Evolutionary conservation across 2,329 filamentous ascomycete species (phyloP).

Genomic region (Sporothrix brasiliensis): DNA sequence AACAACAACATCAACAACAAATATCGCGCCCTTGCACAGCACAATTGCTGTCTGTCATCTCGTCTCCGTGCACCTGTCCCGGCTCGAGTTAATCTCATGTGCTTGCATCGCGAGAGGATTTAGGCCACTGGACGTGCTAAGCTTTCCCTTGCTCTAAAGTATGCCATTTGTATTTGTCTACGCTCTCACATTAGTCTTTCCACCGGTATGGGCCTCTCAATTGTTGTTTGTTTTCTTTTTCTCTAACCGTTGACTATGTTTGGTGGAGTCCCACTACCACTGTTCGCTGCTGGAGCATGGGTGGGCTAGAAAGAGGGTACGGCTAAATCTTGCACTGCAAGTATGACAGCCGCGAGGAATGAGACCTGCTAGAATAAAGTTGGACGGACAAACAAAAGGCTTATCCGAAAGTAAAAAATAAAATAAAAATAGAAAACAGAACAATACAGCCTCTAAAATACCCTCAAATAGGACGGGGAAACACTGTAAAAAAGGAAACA

Average conservation of each 20-base stretch:
- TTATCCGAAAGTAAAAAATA: too few species aligned
- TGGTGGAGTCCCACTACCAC: background rate
- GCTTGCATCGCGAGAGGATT: too few species aligned
- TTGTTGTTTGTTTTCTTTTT: conserved; percentile 14
- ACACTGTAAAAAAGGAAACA: background rate
- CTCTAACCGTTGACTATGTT: background rate
- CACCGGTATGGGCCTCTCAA: background rate
- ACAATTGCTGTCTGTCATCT: background rate
- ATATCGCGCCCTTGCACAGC: background rate
- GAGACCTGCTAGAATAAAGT: conserved; percentile 16
- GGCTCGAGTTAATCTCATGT: background rate
- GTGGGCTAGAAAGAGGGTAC: background rate
- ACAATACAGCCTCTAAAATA: background rate
- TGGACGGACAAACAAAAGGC: conserved; percentile 2
- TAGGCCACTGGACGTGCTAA: background rate
- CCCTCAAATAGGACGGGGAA: background rate
- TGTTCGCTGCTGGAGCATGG: background rate
- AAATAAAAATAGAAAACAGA: background rate
- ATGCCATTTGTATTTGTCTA: too few species aligned
- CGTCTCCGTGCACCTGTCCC: background rate
- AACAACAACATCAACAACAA: background rate
- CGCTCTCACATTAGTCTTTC: too few species aligned
- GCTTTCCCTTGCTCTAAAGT: background rate
- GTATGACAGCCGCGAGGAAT: conserved; percentile 3
- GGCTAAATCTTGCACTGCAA: background rate